Base-by-base conservation (phyloP, 108 stramenopile genomes). In the Pseudonitzschia pungens region DNA sequence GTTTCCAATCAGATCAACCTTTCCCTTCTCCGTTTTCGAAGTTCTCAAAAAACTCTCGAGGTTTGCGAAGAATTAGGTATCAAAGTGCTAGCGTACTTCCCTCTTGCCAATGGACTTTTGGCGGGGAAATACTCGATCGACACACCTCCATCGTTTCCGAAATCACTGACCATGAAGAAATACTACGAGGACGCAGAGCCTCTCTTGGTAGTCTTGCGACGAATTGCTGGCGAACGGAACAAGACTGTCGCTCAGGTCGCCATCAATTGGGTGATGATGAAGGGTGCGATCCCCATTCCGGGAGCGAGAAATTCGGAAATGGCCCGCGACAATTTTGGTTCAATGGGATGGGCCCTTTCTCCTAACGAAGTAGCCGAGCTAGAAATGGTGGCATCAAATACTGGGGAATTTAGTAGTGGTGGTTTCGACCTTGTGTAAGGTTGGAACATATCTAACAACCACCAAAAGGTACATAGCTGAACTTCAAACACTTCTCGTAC, bases 221-320 rank as follows among this genome's bases (percentile, higher is more conserved):
- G 74, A 27, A 32, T 93, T 32, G 53, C 78, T 24, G 48, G 43
- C 26, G 78, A 89, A 33, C 78, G 81, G 12, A 54, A 84, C 42
- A 65, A 75, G n/a, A 73, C 83, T 59, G 89, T 90, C 87, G 92
- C 89, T 15, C 92, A 90, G 69, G 87, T 93, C 4, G 87, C 89
- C 9, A 57, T 93, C 57, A 90, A 89, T 51, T 93, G 92, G 92
- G 82, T 85, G 28, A 72, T 84, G 56, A 76, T 80, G 21, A 78
- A 93, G 20, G 71, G 74, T 2, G 81, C 81, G 0, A 77, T 93
- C 15, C 92, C 92, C 16, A 70, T 92, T 33, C 84, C 88, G 10
- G 92, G 92, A 53, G 88, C 87, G 58, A 78, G 89, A 27, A 74
- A 70, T 24, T 57, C 77, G n/a, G 18, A 67, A 28, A 89, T 90